phyloP scores from a whole-genome alignment of 768 basidiomycete genomes.

The Hygrocybe punicea region DNA sequence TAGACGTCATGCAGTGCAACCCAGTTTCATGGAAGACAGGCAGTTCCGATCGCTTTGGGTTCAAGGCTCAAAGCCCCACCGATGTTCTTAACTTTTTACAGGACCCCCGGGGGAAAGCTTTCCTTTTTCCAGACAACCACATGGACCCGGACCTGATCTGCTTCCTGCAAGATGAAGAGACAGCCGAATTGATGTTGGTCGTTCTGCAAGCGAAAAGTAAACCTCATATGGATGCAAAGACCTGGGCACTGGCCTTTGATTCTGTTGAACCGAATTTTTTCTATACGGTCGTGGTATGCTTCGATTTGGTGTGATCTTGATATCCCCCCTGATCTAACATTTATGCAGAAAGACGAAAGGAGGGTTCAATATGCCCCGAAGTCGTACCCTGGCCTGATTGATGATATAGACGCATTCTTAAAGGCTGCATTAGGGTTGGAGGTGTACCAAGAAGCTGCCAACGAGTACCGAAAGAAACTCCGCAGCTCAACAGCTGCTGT shows the following conservation, averaged over 20 bases:
- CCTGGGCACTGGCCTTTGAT: neutral
- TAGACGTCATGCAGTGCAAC: conserved; percentile 2
- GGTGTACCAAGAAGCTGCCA: neutral
- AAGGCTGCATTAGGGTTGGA: neutral
- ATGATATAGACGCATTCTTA: neutral
- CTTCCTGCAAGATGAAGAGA: conserved; percentile 13
- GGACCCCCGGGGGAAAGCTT: conserved; percentile 1
- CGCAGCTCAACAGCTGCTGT: too few relatives aligned
- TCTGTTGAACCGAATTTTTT: neutral
- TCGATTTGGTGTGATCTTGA: neutral
- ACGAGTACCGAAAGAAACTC: neutral
- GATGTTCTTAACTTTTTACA: conserved; percentile 3
- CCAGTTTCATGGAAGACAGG: conserved; percentile 8
- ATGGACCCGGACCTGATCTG: conserved; percentile 9
- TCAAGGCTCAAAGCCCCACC: conserved; percentile 4
- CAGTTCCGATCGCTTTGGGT: conserved; percentile 9
- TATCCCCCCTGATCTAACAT: neutral
- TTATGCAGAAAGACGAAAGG: neutral
- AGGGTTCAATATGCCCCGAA: neutral
- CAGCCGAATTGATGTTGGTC: conserved; percentile 3
- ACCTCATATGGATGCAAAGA: neutral
- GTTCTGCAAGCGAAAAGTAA: conserved; percentile 1
- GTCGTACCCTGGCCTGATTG: neutral
- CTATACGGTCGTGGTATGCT: neutral
- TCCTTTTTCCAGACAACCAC: conserved; percentile 11